These are phyloP conservation scores for Rehmannia glutinosa DNA, from an alignment of 257 asterid species.

Conservation along the genomic window DNA sequence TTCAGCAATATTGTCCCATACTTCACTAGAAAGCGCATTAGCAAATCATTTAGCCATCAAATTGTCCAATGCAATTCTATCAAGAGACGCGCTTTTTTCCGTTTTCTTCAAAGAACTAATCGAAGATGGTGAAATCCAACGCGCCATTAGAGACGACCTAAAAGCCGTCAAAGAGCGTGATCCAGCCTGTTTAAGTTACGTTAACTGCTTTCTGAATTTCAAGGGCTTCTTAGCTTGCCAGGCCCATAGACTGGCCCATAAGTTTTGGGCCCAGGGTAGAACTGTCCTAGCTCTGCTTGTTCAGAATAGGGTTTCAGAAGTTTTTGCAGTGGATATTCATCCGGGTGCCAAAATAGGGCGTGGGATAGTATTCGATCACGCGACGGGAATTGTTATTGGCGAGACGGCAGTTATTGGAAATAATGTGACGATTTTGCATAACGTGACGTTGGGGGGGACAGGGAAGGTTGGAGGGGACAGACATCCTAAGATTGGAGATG, in stretches of 20 bases:
- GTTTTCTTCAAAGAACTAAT: conserved; percentile 20
- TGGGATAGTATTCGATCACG: conserved; percentile 52
- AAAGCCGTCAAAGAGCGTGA: conserved; percentile 40
- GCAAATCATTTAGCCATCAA: conserved; percentile 33
- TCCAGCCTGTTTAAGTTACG: conserved; percentile 44
- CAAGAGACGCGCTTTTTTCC: conserved; percentile 26
- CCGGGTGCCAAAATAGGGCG: conserved; percentile 47
- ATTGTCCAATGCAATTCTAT: conserved; percentile 14
- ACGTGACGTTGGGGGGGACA: conserved; percentile 82
- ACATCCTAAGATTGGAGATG: conserved; percentile 82
- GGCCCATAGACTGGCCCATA: conserved; percentile 42
- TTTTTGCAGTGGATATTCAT: conserved; percentile 51
- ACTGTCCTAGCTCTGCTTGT: conserved; percentile 31
- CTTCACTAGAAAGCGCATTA: conserved; percentile 31
- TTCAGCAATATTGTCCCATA: conserved; percentile 25
- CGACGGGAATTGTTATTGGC: conserved; percentile 79
- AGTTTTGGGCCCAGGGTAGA: conserved; percentile 33
- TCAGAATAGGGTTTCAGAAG: conserved; percentile 46
- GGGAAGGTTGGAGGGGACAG: conserved; percentile 76
- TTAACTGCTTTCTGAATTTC: conserved; percentile 42
- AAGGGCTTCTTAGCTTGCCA: conserved; percentile 48
- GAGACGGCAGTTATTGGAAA: conserved; percentile 87
- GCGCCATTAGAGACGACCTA: conserved; percentile 26
- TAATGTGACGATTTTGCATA: conserved; percentile 63
- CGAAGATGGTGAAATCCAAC: conserved; percentile 20